Conservation (phyloP, 768 basidiomycete species). For the Trametes villosa region DNA sequence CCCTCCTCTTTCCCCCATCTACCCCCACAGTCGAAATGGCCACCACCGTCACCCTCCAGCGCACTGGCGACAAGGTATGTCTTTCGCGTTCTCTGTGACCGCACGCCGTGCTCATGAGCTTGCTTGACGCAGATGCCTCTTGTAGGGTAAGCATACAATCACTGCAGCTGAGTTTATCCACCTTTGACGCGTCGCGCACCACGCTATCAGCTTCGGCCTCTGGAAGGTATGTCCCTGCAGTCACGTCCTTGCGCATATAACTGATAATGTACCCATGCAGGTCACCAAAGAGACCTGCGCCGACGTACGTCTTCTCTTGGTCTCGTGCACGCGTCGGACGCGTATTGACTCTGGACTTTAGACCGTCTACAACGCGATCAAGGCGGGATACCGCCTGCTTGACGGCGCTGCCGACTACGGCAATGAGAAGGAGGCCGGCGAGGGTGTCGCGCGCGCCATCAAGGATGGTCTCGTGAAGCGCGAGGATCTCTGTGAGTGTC, state of each 20-base stretch:
- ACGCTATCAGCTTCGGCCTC: constrained; percentile 57
- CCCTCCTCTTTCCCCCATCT: constrained; percentile 16
- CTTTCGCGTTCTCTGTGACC: background rate
- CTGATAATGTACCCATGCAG: constrained; percentile 38
- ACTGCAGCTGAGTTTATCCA: background rate
- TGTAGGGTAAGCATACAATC: constrained; percentile 55
- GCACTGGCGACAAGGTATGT: constrained; percentile 62
- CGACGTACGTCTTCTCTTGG: constrained; percentile 45
- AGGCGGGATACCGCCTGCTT: constrained; percentile 83
- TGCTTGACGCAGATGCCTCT: constrained; percentile 61
- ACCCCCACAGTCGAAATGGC: constrained; percentile 46
- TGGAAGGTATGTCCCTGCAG: constrained; percentile 57
- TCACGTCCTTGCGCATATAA: too few relatives aligned
- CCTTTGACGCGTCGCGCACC: constrained; percentile 2
- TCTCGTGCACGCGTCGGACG: background rate
- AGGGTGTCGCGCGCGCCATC: constrained; percentile 79
- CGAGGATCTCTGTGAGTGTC: constrained; percentile 77
- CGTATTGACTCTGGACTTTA: constrained; percentile 32
- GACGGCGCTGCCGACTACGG: constrained; percentile 89
- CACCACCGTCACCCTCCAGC: constrained; percentile 52
- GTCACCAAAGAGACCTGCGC: constrained; percentile 64
- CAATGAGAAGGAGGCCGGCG: constrained; percentile 86
- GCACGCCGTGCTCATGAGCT: background rate
- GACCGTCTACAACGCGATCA: constrained; percentile 86
- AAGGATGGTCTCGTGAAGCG: constrained; percentile 82